Conservation (phyloP, 208 protist species). For the Trichomonas vaginalis region DNA sequence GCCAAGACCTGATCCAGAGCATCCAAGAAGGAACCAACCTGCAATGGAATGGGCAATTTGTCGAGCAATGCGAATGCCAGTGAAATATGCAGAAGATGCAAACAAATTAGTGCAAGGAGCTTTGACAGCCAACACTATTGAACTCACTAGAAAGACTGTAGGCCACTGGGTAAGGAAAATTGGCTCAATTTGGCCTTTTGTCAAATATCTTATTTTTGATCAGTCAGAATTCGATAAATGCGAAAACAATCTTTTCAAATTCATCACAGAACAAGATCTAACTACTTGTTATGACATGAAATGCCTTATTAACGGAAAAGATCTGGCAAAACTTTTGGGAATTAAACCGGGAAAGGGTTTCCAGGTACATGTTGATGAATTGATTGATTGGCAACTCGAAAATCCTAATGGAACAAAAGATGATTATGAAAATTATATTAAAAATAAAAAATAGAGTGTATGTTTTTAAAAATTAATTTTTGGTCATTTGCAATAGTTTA, state of each 20-base stretch:
- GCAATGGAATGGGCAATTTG: neutral
- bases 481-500: too few species aligned
- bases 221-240: neutral
- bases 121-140: too few species aligned
- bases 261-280: neutral
- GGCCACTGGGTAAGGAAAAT: neutral
- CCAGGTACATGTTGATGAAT: neutral
- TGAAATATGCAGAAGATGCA: neutral
- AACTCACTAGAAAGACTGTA: neutral
- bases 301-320: neutral
- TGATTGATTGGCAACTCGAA: slow-evolving; percentile 5
- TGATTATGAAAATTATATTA: neutral
- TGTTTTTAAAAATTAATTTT: too few species aligned
- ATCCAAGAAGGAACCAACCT: neutral
- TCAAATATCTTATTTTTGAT: neutral
- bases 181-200: neutral
- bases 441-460: neutral
- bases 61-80: neutral
- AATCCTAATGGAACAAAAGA: neutral
- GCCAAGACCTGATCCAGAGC: neutral
- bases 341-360: neutral
- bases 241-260: neutral
- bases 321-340: neutral
- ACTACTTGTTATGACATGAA: neutral
- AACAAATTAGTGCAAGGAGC: neutral